A percentile compares a stretch with the other conserved stretches of the same genome.
phyloP scores from a whole-genome alignment of 495 filamentous ascomycete genomes.

The Hyaloscypha bicolor region DNA sequence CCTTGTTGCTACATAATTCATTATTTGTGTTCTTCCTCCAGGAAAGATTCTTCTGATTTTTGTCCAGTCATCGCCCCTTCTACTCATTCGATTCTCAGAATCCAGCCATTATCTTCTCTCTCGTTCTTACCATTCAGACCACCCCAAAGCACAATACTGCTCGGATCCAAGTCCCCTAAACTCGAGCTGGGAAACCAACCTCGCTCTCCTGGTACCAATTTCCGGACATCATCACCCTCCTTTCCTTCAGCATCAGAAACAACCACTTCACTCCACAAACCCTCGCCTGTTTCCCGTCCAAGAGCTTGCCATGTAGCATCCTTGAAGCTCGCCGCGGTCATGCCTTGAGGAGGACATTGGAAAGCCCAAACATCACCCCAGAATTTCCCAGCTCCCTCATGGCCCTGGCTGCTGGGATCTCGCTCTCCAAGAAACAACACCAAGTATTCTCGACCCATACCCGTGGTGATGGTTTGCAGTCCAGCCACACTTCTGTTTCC shows the following conservation, averaged over 20 bases:
- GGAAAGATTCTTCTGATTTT: background rate
- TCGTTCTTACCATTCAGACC: conserved; percentile 47
- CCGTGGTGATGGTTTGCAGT: conserved; percentile 50
- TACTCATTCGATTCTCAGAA: conserved; percentile 45
- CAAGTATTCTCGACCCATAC: conserved; percentile 58
- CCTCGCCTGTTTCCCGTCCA: conserved; percentile 51
- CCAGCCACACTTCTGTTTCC: conserved; percentile 44
- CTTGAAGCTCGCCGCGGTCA: conserved; percentile 52
- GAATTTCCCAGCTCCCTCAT: conserved; percentile 70
- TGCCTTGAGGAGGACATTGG: conserved; percentile 55
- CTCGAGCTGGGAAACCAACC: conserved; percentile 50
- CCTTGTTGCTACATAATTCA: background rate
- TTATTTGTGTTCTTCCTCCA: background rate
- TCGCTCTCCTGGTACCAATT: conserved; percentile 43
- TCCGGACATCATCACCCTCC: conserved; percentile 34
- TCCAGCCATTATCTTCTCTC: conserved; percentile 56
- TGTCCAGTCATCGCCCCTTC: background rate
- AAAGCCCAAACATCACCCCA: conserved; percentile 75
- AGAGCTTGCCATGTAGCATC: conserved; percentile 57
- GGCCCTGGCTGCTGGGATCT: conserved; percentile 61
- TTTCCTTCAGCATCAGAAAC: conserved; percentile 42
- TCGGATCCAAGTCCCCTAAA: conserved; percentile 51
- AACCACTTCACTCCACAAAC: conserved; percentile 51
- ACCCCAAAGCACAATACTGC: conserved; percentile 54
- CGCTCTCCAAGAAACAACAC: conserved; percentile 70